Percentiles rank a stretch among this genome's conserved stretches.
Evolutionary conservation across 768 basidiomycete genomes (phyloP).

Genomic region (Xerocomus spinulosus): DNA sequence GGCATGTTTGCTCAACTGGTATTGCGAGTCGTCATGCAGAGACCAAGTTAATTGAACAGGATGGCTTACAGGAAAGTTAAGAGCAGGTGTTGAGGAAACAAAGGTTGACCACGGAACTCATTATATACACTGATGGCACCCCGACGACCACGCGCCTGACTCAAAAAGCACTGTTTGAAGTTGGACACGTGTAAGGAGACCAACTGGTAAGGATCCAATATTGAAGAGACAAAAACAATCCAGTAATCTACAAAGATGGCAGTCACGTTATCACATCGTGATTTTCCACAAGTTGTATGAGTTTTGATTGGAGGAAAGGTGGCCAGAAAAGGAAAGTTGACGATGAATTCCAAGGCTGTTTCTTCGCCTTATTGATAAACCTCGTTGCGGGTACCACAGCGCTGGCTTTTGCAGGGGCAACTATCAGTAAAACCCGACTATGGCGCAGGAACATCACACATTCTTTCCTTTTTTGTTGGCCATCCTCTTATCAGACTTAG

Average conservation of each 20-base stretch:
- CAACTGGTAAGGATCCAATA: background rate
- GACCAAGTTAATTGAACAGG: too few species aligned
- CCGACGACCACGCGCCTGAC: background rate
- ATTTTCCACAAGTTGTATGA: background rate
- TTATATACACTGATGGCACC: slow-evolving; percentile 2
- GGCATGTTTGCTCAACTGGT: slow-evolving; percentile 12
- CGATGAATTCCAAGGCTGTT: background rate
- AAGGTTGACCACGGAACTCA: background rate
- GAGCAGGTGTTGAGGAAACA: background rate
- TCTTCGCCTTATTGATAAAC: background rate
- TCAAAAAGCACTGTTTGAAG: too few species aligned
- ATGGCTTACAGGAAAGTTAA: slow-evolving; percentile 1
- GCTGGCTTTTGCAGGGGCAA: too few species aligned
- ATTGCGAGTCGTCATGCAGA: background rate
- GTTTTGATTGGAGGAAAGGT: background rate
- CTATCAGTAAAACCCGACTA: background rate
- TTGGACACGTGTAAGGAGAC: background rate
- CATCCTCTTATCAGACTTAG: background rate
- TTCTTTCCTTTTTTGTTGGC: background rate
- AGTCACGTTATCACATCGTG: background rate
- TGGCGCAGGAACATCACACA: background rate
- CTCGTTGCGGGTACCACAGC: background rate
- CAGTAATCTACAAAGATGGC: background rate
- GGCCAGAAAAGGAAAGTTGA: background rate
- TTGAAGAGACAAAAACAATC: background rate